A percentile compares a stretch with the other conserved stretches of the same genome.
These are phyloP conservation scores for Sarcodon sp. DNA, from an alignment of 768 basidiomycete species.

Conservation along the genomic window DNA sequence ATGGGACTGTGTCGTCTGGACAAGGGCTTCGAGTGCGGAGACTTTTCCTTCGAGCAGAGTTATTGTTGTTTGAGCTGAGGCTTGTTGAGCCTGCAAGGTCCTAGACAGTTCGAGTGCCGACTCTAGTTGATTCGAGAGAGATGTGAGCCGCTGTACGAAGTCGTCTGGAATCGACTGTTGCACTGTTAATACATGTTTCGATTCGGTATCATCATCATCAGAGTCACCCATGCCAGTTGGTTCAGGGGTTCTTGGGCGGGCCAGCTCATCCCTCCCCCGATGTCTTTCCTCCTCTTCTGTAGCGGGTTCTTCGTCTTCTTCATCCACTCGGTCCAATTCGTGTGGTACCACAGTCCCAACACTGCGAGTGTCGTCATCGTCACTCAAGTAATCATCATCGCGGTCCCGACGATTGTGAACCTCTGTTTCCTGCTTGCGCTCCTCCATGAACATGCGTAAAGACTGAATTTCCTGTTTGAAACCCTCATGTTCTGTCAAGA, in stretches of 20 bases:
- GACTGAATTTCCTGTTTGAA: constrained; percentile 68
- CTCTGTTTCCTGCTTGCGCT: constrained; percentile 27
- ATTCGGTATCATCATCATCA: constrained; percentile 22
- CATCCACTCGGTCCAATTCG: constrained; percentile 58
- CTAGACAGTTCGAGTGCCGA: constrained; percentile 63
- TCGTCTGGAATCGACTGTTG: constrained; percentile 32
- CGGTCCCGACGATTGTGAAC: constrained; percentile 12
- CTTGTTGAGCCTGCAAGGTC: constrained; percentile 66
- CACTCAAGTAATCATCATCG: constrained; percentile 17
- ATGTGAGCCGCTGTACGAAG: constrained; percentile 47
- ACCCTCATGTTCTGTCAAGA: constrained; percentile 74
- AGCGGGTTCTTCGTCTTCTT: constrained; percentile 53
- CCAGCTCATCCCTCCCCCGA: constrained; percentile 37
- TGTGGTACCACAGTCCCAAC: constrained; percentile 60
- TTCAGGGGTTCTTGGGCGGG: constrained; percentile 72
- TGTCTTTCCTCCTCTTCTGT: constrained; percentile 36
- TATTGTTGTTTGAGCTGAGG: constrained; percentile 66
- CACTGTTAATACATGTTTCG: constrained; percentile 6
- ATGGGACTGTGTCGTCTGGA: constrained; percentile 34
- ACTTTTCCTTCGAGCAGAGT: constrained; percentile 58
- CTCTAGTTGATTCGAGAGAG: constrained; percentile 59
- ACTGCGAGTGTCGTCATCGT: constrained; percentile 52
- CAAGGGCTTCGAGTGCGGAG: constrained; percentile 48
- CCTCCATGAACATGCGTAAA: constrained; percentile 63
- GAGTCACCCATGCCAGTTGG: constrained; percentile 43